Evolutionary conservation across 352 stramenopile species (phyloP).

Genomic region (Globisporangium emineosum): DNA sequence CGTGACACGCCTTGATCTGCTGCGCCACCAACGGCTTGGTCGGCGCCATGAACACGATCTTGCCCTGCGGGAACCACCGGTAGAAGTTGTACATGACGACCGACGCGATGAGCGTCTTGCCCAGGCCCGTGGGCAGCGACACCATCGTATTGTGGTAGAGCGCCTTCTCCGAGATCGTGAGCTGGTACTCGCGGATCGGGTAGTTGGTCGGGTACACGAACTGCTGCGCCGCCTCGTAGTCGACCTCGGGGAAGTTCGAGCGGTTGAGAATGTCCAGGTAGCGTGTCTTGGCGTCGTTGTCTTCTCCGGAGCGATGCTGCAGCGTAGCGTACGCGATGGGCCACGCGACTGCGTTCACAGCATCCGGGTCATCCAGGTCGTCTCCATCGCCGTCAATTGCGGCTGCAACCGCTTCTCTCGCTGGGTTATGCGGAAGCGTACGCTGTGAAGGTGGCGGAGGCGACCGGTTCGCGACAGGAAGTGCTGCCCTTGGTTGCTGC

Average conservation of each 20-base stretch:
- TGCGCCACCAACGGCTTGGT: conserved; percentile 98
- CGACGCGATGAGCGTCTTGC: conserved; percentile 99
- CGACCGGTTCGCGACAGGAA: not conserved
- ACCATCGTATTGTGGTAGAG: conserved; percentile 98
- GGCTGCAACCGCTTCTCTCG: not conserved
- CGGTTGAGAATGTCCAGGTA: conserved; percentile 48
- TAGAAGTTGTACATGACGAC: conserved; percentile 99
- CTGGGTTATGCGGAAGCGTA: not conserved
- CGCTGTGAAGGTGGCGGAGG: not conserved
- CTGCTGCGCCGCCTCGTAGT: conserved; percentile 53
- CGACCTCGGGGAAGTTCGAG: conserved; percentile 44
- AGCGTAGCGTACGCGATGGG: conserved; percentile 18
- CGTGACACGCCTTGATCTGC: conserved; percentile 96
- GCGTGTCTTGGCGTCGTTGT: conserved; percentile 46
- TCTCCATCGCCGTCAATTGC: conserved; percentile 6
- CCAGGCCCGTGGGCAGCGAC: conserved; percentile 97
- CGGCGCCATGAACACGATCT: conserved; percentile 98
- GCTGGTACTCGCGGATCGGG: conserved; percentile 93
- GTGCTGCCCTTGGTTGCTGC: not conserved
- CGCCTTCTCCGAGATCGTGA: conserved; percentile 90
- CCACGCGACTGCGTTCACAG: not conserved
- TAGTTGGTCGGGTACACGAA: conserved; percentile 92
- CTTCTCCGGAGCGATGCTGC: conserved; percentile 40
- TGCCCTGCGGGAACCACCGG: conserved; percentile 94
- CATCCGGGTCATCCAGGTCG: conserved; percentile 8